Evolutionary conservation across 169 alveolate genomes (phyloP), one percentile per base, ranked within the genome.

Genomic region (Plasmodium berghei): DNA sequence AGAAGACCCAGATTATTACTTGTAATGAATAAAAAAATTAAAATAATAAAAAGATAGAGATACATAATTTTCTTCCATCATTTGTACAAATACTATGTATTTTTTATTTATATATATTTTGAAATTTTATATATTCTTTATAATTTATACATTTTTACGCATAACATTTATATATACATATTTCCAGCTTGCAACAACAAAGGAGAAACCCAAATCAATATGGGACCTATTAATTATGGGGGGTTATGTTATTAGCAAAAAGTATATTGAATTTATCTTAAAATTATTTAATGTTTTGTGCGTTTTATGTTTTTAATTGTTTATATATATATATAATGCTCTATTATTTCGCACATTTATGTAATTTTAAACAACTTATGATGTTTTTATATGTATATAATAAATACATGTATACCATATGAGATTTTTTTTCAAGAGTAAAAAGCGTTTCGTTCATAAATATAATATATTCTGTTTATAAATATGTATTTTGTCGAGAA

Each of bases 1-100:
- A 16, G 90, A 83, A 55, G 90, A 83, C 52, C 73, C 90, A 18
- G 90, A 83, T 56, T 83, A 83, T 55, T 83, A 83, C 62, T 83
- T 83, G 90, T 83, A 83, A 75, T 75, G 24, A 63, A 59, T 46
- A 62, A 73, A 73, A 73, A 58, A 62, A 26, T 49, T 26, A 72
- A 54, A 28, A 72, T 14, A 55, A 49, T 20, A 72, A n/a, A 45
- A 71, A 64, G 4, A 64, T 1, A 71, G 55, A 40, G 6, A 42
- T 52, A 72, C 16, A n/a, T n/a, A 61, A 18, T n/a, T 14, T 24
- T 22, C 26, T 46, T 22, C n/a, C 24, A 12, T n/a, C 1, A 54
- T 22, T 24, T 6, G 22, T 26, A 26, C 28, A 61, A 28, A 45
- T 62, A 52, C n/a, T 5, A 55, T 14, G 22, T 22, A 20, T 34